These are phyloP conservation scores for Globisporangium apiculatum DNA, from an alignment of 352 stramenopile species.

Conservation along the genomic window DNA sequence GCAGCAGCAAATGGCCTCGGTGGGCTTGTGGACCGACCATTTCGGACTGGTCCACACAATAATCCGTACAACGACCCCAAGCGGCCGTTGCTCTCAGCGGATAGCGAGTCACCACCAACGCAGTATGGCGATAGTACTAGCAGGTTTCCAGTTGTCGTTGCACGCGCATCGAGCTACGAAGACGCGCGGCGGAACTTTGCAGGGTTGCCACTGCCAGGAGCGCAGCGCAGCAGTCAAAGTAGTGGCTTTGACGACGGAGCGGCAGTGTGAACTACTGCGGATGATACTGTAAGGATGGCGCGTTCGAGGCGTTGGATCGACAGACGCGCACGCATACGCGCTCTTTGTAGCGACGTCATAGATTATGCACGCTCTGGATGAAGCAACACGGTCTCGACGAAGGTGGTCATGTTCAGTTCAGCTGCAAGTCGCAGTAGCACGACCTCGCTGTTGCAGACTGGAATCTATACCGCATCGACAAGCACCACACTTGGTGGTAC, in stretches of 20 bases:
- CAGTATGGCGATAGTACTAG: slow-evolving; percentile 7
- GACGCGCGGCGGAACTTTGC: slow-evolving; percentile 46
- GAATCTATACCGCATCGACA: no score
- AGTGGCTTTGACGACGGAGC: background rate
- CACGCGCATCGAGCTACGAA: slow-evolving; percentile 39
- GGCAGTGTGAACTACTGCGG: slow-evolving; percentile 6
- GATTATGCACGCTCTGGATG: no score
- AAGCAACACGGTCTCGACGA: no score
- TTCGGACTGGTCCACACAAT: slow-evolving; percentile 1
- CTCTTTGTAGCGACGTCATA: no score
- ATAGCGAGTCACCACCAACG: slow-evolving; percentile 15
- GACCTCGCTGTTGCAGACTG: no score
- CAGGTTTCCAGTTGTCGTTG: slow-evolving; percentile 14
- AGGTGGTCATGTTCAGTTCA: no score
- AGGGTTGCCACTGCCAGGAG: slow-evolving; percentile 28
- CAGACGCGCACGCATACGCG: no score
- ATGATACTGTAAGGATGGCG: no score
- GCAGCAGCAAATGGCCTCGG: slow-evolving; percentile 12
- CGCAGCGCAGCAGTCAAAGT: slow-evolving; percentile 2
- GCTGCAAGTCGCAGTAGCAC: no score
- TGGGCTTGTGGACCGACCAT: slow-evolving; percentile 21
- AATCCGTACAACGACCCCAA: slow-evolving; percentile 38
- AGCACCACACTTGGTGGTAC: no score
- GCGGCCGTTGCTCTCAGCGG: slow-evolving; percentile 40
- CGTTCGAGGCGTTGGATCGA: no score